Evolutionary conservation across 306 rosid species (phyloP).

Genomic region (Rosa persica): DNA sequence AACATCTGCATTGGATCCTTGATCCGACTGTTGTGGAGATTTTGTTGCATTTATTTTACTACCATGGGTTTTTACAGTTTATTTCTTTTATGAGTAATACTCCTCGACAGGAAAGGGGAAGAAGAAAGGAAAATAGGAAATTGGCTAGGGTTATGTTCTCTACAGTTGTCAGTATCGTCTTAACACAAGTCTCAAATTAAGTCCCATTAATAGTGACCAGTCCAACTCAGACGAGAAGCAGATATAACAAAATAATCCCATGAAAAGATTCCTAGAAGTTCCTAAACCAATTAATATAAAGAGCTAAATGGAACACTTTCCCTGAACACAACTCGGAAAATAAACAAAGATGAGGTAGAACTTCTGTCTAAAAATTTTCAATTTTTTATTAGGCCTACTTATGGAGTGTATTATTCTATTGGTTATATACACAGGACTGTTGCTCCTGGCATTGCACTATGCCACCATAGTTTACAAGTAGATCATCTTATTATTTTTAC

Average conservation of each 20-base stretch:
- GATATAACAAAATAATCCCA: not conserved
- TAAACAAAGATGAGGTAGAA: not conserved
- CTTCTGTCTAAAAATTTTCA: not conserved
- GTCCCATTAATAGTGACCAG: not conserved
- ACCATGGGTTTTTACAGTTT: not conserved
- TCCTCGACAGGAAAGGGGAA: not conserved
- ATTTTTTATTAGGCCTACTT: not conserved
- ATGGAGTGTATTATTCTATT: not conserved
- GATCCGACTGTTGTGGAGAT: not conserved
- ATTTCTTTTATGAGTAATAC: not conserved
- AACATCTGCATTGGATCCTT: not conserved
- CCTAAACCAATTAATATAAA: not conserved
- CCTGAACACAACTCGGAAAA: not conserved
- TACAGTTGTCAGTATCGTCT: not conserved
- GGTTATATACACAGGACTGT: not conserved
- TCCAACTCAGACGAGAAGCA: not conserved
- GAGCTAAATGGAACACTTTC: not conserved
- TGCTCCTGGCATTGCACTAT: slow-evolving; percentile 2
- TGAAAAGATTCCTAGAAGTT: slow-evolving; percentile 1
- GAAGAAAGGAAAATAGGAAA: not conserved
- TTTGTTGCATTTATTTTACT: not conserved
- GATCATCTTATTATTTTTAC: not conserved
- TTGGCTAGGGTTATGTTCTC: not conserved
- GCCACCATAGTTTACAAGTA: not conserved
- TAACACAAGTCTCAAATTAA: not conserved